Base-by-base conservation (phyloP, 768 basidiomycete genomes). In the Mycena galopus region DNA sequence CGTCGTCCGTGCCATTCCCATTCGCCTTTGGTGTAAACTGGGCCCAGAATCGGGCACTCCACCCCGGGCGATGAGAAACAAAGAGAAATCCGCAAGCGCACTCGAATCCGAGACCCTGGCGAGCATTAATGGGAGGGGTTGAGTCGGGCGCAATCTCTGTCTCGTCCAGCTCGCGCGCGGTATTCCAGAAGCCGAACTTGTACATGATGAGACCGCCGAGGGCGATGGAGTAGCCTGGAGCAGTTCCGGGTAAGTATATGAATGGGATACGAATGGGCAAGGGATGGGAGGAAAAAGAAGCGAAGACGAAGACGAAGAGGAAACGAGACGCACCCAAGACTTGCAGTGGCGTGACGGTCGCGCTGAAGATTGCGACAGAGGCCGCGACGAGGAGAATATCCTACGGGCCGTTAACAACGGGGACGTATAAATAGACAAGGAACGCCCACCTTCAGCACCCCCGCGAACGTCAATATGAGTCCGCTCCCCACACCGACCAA, bases 1-100 rank as follows among this genome's bases (percentile, higher is more conserved):
- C 93, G 73, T 94, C 93, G 1, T 94, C 93, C n/a, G 90, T 79
- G 23, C 90, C 91, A 11, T 78, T 79, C 33, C 88, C 89, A 59
- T 87, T 92, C 73, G 91, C 93, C 82, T 95, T 95, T 56, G 94
- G 93, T 16, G 91, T 90, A 79, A 95, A 95, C 19, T 95, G 83
- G 0, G 94, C 91, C 94, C 94, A 95, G 77, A 95, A 95, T n/a
- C n/a, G n/a, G 27, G 95, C 94, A 75, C 90, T 93, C 94, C 94
- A 95, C 94, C 94, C 95, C 79, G 63, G 70, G 55, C 55, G 59
- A 65, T 69, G 53, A 65, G 69, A 73, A n/a, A 69, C 30, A 51
- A 51, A 63, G 59, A 65, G 35, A 16, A 8, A 39, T 39, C 39
- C n/a, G 39, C 65, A 65, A 77, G 56, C 92, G 61, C 77, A 94